Percentiles rank a stretch among this genome's conserved stretches.
phyloP scores from a whole-genome alignment of 2,329 filamentous ascomycete species.

The Claviceps digitariae region DNA sequence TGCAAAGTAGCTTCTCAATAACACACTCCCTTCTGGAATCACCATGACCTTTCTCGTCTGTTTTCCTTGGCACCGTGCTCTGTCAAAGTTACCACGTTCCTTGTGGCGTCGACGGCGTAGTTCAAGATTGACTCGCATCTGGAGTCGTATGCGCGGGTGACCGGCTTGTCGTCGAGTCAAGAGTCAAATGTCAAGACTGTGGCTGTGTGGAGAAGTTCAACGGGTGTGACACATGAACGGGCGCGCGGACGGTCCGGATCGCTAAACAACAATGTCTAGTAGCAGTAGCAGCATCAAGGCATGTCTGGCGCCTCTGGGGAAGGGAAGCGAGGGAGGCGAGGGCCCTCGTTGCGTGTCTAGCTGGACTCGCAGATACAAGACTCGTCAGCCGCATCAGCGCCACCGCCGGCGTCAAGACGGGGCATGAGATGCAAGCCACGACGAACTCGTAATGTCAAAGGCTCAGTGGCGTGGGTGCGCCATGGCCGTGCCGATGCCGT shows the following conservation, averaged over 20 bases:
- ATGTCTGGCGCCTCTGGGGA: neutral
- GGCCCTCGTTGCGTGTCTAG: no score
- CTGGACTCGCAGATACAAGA: neutral
- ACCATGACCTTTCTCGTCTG: no score
- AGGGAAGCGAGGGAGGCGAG: no score
- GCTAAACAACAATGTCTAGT: neutral
- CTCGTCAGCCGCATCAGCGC: neutral
- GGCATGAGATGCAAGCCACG: conserved; percentile 1
- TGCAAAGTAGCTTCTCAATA: neutral
- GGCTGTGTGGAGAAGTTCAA: neutral
- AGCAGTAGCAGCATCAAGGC: no score
- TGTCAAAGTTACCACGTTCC: neutral
- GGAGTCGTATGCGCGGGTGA: neutral
- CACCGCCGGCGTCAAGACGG: no score
- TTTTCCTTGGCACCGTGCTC: neutral
- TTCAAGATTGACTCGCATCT: neutral
- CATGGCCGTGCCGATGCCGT: neutral
- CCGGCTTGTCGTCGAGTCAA: no score
- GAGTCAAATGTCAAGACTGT: neutral
- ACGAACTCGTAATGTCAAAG: neutral
- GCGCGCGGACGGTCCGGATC: neutral
- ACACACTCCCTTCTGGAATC: neutral
- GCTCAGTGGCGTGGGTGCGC: neutral
- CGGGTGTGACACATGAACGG: neutral
- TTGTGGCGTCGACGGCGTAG: neutral